phyloP scores from a whole-genome alignment of 495 filamentous ascomycete genomes.

The Lineolata rhizophorae region DNA sequence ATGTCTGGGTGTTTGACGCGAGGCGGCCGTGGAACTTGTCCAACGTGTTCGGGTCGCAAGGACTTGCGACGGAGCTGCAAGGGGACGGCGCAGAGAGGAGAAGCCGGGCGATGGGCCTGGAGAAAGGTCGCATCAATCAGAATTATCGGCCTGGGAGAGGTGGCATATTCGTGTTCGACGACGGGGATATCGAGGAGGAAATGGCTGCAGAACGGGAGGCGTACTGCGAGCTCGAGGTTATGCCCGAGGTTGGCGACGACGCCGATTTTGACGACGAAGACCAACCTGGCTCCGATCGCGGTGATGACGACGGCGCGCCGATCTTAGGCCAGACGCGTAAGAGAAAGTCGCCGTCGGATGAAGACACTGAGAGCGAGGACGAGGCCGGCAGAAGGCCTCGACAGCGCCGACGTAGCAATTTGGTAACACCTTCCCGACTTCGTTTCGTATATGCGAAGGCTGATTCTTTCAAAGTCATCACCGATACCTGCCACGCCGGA shows the following conservation, averaged over 20 bases:
- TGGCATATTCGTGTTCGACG: slow-evolving; percentile 81
- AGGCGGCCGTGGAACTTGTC: slow-evolving; percentile 83
- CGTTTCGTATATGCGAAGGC: not conserved
- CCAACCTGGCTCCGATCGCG: slow-evolving; percentile 13
- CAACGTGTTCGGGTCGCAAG: slow-evolving; percentile 58
- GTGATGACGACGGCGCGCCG: slow-evolving; percentile 7
- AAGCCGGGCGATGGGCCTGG: slow-evolving; percentile 27
- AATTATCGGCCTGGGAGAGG: slow-evolving; percentile 54
- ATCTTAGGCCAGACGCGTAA: slow-evolving; percentile 29
- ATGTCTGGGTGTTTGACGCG: slow-evolving; percentile 88
- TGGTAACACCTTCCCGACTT: slow-evolving; percentile 33
- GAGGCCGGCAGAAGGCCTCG: slow-evolving; percentile 49
- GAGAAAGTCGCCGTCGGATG: slow-evolving; percentile 67
- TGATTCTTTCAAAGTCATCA: slow-evolving; percentile 37
- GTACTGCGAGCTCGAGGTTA: slow-evolving; percentile 59
- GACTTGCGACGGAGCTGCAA: slow-evolving; percentile 15
- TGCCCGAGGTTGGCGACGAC: slow-evolving; percentile 71
- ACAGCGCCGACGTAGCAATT: slow-evolving; percentile 69
- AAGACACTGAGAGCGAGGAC: slow-evolving; percentile 41
- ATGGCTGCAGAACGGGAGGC: slow-evolving; percentile 50
- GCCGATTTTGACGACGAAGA: slow-evolving; percentile 25
- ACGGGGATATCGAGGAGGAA: slow-evolving; percentile 91
- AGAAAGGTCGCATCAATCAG: slow-evolving; percentile 45
- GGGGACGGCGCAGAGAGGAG: slow-evolving; percentile 24
- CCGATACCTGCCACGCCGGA: slow-evolving; percentile 25